Evolutionary conservation across 2,329 filamentous ascomycete species (phyloP), one percentile per base, ranked within the genome.

Genomic region (Penicillium sp.): DNA sequence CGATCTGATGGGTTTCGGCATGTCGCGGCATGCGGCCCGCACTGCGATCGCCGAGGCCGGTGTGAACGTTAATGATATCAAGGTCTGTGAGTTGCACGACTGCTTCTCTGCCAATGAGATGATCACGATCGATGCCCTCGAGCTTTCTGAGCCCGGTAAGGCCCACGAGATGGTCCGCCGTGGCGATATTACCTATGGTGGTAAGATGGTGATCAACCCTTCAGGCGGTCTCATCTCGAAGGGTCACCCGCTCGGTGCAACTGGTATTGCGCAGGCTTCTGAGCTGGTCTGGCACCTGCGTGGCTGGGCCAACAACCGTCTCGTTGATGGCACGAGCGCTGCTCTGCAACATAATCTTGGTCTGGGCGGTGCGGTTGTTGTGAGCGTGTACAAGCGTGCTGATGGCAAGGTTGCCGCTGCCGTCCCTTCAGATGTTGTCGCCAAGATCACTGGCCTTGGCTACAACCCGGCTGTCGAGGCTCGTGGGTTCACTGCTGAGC

Each of bases 71-170:
- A 76, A 79, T 33, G 90, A 96, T 63, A 83, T 93, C 61, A 87
- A 89, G 69, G 90, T 98, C 16, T 92, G 91, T 70, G 93, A 98
- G 79, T 81, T 98, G 59, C 95, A 98, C 77, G 95, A 98, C 79
- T 98, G 95, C 80, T 98, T 98, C 83, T 92, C 88, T 19, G 88
- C 93, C 26, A 98, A 98, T 74, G 91, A 98, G 81, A 90, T 98
- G 89, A 84, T 95, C 51, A 88, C 87, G 1, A 87, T 98, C 50
- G 93, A 98, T 72, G 91, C 91, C 0, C 83, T 98, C 1, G 92
- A 91, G 1, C 83, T 98, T 11, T 85, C 82, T 42, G 87, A 87
- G 57, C 85, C 83, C 14, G 93, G 93, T 16, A 93, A 91, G 74
- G 95, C 93, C 0, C 93, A 97, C 73, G 91, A 97, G 76, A 86